These are phyloP conservation scores for Aspergillus sp. DNA, from an alignment of 2,329 filamentous ascomycete species.

Conservation along the genomic window DNA sequence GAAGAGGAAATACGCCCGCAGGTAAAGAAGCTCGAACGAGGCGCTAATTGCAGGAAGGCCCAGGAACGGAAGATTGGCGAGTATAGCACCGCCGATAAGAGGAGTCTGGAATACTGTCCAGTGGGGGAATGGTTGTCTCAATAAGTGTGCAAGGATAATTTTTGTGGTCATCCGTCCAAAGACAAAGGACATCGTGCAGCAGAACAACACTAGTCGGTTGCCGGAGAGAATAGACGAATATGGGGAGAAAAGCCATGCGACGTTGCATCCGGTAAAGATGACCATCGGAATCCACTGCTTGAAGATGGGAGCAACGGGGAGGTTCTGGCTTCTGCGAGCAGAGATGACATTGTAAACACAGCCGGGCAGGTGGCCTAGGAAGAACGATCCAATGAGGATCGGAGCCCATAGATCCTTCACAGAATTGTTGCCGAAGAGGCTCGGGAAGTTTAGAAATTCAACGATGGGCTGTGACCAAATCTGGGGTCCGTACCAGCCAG, in stretches of 20 bases:
- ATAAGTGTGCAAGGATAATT: slow-evolving; percentile 95
- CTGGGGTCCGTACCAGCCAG: slow-evolving; percentile 81
- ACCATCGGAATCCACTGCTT: slow-evolving; percentile 91
- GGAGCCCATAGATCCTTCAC: slow-evolving; percentile 87
- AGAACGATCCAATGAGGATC: slow-evolving; percentile 64
- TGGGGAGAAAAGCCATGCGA: slow-evolving; percentile 85
- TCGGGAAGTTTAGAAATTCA: slow-evolving; percentile 64
- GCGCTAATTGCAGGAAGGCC: slow-evolving; percentile 68
- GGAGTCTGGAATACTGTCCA: slow-evolving; percentile 92
- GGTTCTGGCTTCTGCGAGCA: slow-evolving; percentile 69
- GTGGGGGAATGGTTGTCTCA: slow-evolving; percentile 90
- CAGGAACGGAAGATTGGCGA: slow-evolving; percentile 78
- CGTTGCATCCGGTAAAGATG: slow-evolving; percentile 72
- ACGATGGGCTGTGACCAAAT: slow-evolving; percentile 80
- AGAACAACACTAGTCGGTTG: slow-evolving; percentile 90
- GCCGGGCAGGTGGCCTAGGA: slow-evolving; percentile 77
- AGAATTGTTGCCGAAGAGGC: slow-evolving; percentile 67
- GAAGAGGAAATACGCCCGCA: slow-evolving; percentile 81
- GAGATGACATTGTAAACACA: slow-evolving; percentile 83
- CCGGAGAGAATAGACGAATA: slow-evolving; percentile 77
- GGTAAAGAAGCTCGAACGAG: slow-evolving; percentile 71
- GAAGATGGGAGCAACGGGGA: slow-evolving; percentile 79
- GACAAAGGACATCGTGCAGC: slow-evolving; percentile 91
- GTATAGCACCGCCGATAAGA: slow-evolving; percentile 77
- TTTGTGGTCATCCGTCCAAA: slow-evolving; percentile 98